These are phyloP conservation scores for Plenodomus tracheiphilus DNA, from an alignment of 2,329 filamentous ascomycete species.

Conservation along the genomic window DNA sequence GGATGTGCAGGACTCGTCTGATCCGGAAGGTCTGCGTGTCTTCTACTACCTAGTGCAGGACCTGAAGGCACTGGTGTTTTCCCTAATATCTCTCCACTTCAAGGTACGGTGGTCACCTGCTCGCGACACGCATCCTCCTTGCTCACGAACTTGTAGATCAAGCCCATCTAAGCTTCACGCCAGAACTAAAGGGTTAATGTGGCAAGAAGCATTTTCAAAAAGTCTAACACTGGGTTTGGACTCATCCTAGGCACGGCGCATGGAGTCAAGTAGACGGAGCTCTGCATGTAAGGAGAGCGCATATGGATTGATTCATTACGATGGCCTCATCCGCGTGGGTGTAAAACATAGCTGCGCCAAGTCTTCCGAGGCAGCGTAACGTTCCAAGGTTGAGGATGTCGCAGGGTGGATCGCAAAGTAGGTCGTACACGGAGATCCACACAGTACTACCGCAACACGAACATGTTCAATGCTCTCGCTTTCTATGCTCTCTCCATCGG, in stretches of 20 bases:
- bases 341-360: not conserved
- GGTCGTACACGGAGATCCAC: no score
- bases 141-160: constrained; percentile 56
- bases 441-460: not conserved
- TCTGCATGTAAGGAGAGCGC: not conserved
- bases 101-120: constrained; percentile 60
- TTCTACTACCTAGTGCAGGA: constrained; percentile 99
- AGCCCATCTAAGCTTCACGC: constrained; percentile 62
- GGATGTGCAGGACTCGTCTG: constrained; percentile 93
- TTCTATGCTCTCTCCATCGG: no score
- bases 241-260: not conserved
- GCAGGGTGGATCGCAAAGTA: no score
- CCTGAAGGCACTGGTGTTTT: constrained; percentile 94
- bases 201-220: not conserved
- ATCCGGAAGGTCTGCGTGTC: constrained; percentile 92
- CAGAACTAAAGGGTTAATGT: not conserved
- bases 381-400: no score
- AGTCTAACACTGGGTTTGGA: not conserved
- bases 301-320: not conserved
- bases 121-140: not conserved
- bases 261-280: not conserved
- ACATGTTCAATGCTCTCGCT: no score
- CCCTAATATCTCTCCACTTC: constrained; percentile 93
- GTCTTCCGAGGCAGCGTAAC: no score
- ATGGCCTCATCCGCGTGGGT: not conserved